Conservation (phyloP, 805 yeast species). For the Starmerella sirachaensis region DNA sequence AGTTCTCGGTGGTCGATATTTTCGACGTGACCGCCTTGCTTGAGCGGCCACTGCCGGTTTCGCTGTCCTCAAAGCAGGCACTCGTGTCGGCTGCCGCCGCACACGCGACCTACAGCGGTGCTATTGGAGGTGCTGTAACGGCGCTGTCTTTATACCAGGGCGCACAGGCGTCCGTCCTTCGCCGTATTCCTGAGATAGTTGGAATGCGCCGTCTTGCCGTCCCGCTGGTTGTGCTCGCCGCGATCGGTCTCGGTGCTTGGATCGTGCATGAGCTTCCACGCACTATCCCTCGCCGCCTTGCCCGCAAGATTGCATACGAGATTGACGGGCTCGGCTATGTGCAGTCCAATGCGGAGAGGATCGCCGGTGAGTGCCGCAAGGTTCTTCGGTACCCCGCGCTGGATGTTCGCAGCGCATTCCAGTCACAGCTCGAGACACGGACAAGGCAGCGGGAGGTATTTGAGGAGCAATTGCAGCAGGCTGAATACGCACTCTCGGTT, state of each 20-base stretch:
- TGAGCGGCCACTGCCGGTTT: constrained; percentile 22
- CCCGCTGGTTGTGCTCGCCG: constrained; percentile 42
- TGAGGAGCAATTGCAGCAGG: constrained; percentile 40
- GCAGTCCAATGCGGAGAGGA: constrained; percentile 62
- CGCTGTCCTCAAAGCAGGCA: constrained; percentile 14
- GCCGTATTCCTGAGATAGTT: constrained; percentile 39
- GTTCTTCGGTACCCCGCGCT: constrained; percentile 73
- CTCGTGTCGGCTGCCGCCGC: constrained; percentile 15
- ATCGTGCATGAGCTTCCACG: constrained; percentile 71
- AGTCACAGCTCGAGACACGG: constrained; percentile 50
- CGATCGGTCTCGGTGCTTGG: constrained; percentile 47
- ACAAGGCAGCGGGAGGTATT: constrained; percentile 46
- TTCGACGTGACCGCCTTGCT: constrained; percentile 52
- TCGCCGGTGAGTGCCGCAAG: constrained; percentile 68
- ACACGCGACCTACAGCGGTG: constrained; percentile 10
- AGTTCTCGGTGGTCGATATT: constrained; percentile 58
- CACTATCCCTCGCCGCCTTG: constrained; percentile 76
- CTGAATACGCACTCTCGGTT: constrained; percentile 44
- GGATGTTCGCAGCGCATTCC: constrained; percentile 64
- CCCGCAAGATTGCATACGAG: constrained; percentile 53
- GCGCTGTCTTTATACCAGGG: constrained; percentile 17
- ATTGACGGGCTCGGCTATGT: constrained; percentile 62
- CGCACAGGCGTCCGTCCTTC: constrained; percentile 23
- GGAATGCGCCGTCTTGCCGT: constrained; percentile 37
- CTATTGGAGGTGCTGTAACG: constrained; percentile 19